phyloP scores from a whole-genome alignment of 2,329 filamentous ascomycete species.

The Zymoseptoria tritici region DNA sequence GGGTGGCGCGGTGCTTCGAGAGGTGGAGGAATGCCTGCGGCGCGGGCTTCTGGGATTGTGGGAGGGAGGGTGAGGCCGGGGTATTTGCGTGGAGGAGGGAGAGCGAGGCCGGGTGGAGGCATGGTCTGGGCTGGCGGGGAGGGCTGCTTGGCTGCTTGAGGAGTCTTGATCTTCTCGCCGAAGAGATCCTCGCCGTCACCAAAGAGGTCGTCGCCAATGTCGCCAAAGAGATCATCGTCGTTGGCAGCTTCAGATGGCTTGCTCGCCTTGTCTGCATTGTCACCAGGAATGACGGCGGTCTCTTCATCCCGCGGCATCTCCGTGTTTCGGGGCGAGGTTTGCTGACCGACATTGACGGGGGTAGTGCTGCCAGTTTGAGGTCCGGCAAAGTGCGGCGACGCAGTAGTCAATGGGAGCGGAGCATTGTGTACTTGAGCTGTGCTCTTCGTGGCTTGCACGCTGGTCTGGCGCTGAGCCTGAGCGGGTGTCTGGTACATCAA shows the following conservation, averaged over 20 bases:
- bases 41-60: not conserved
- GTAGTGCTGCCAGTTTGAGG: not conserved
- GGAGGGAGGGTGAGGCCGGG: not conserved
- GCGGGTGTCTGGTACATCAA: not conserved
- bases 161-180: not conserved
- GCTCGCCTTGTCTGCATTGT: not conserved
- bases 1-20: not conserved
- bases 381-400: not conserved
- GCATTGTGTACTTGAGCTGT: not conserved
- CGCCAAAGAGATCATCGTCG: not conserved
- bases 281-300: not conserved
- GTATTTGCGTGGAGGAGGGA: not conserved
- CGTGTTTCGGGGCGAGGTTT: not conserved
- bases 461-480: not conserved
- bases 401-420: not conserved
- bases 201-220: not conserved
- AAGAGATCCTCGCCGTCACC: not conserved
- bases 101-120: not conserved
- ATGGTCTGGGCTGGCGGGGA: not conserved
- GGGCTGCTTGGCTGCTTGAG: not conserved
- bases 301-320: not conserved
- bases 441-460: not conserved
- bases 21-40: not conserved
- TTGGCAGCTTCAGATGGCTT: not conserved
- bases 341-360: not conserved